phyloP scores from a whole-genome alignment of 768 basidiomycete species.

The Amanita rubescens region DNA sequence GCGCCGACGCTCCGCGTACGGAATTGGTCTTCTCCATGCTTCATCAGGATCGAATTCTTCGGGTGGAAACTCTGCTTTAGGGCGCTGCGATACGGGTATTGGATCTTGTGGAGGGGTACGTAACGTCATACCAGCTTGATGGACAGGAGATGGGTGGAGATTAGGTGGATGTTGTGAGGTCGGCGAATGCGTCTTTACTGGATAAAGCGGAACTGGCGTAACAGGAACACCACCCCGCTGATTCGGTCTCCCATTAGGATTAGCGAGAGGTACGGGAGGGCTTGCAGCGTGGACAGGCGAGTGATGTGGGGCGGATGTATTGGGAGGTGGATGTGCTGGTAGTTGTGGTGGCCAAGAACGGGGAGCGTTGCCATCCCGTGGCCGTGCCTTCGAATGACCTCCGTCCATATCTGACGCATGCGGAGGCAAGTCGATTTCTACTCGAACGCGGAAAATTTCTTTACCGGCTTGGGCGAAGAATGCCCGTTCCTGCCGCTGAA shows the following conservation, averaged over 20 bases:
- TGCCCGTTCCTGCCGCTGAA: slow-evolving; percentile 68
- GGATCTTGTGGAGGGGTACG: slow-evolving; percentile 42
- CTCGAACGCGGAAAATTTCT: slow-evolving; percentile 68
- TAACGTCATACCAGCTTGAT: slow-evolving; percentile 27
- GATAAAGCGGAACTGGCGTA: slow-evolving; percentile 26
- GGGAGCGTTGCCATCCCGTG: slow-evolving; percentile 17
- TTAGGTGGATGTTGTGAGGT: slow-evolving; percentile 21
- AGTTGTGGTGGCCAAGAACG: slow-evolving; percentile 18
- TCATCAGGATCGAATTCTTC: slow-evolving; percentile 63
- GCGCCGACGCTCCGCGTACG: slow-evolving; percentile 64
- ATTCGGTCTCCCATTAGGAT: slow-evolving; percentile 27
- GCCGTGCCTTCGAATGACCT: slow-evolving; percentile 13
- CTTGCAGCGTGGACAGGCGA: slow-evolving; percentile 27
- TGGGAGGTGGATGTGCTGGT: slow-evolving; percentile 16
- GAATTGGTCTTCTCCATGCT: slow-evolving; percentile 65
- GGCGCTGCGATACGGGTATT: slow-evolving; percentile 22
- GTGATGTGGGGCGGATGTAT: slow-evolving; percentile 21
- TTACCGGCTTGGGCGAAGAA: slow-evolving; percentile 76
- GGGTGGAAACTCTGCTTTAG: slow-evolving; percentile 29
- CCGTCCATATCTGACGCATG: slow-evolving; percentile 26
- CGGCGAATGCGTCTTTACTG: slow-evolving; percentile 23
- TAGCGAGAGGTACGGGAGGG: slow-evolving; percentile 20
- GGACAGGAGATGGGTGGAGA: slow-evolving; percentile 27
- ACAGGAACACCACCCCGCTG: slow-evolving; percentile 26
- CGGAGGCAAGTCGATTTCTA: slow-evolving; percentile 54